Percentiles rank a stretch among this genome's conserved stretches.
Conservation (phyloP, 208 protist genomes). For the Trypanosomatidae sp. region DNA sequence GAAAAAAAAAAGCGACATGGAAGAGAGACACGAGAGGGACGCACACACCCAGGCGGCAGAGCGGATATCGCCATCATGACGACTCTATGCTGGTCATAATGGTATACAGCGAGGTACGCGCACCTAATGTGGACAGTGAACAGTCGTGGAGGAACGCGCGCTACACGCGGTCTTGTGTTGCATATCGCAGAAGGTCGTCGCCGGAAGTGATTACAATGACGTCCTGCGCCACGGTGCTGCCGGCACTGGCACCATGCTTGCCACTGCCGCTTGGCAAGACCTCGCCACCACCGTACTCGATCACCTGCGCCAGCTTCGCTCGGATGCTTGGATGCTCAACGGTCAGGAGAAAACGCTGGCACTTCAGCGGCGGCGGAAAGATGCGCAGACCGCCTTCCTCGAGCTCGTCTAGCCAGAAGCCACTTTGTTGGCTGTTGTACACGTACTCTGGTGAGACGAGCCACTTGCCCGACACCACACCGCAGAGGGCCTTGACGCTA, state of each 20-base stretch:
- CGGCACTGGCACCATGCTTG: neutral
- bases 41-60: neutral
- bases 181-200: slow-evolving; percentile 74
- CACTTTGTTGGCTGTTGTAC: slow-evolving; percentile 47
- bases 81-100: neutral
- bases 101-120: neutral
- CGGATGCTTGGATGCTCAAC: slow-evolving; percentile 51
- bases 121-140: neutral
- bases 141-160: neutral
- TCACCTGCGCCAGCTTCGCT: slow-evolving; percentile 66
- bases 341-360: slow-evolving; percentile 74
- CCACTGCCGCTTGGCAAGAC: slow-evolving; percentile 32
- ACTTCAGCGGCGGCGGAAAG: slow-evolving; percentile 70
- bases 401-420: slow-evolving; percentile 84
- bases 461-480: slow-evolving; percentile 75
- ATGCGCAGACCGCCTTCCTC: slow-evolving; percentile 69
- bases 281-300: slow-evolving; percentile 84
- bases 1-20: neutral
- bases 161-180: slow-evolving; percentile 41
- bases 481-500: slow-evolving; percentile 84
- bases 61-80: neutral
- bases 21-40: neutral
- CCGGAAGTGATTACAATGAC: slow-evolving; percentile 76
- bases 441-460: slow-evolving; percentile 81
- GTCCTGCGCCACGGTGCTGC: slow-evolving; percentile 31